Percentiles rank a stretch among this genome's conserved stretches.
phyloP scores from a whole-genome alignment of 345 rosid genomes.

The Stellera chamaejasme region DNA sequence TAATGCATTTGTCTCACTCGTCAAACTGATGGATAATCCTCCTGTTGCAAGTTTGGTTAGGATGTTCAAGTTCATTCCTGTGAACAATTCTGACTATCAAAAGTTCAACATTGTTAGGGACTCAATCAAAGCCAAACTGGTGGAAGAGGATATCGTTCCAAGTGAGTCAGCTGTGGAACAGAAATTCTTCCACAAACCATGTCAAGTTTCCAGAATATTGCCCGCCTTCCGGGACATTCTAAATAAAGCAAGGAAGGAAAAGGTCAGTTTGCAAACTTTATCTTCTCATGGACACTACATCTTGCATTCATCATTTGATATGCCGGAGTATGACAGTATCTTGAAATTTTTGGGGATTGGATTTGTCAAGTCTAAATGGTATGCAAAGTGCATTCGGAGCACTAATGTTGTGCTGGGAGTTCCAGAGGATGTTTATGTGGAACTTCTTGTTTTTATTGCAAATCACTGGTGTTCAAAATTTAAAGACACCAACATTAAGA shows the following conservation, averaged over 20 bases:
- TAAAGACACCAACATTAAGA: slow-evolving; percentile 16
- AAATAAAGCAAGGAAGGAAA: slow-evolving; percentile 36
- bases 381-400: slow-evolving; percentile 47
- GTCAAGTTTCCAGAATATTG: slow-evolving; percentile 44
- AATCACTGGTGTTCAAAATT: slow-evolving; percentile 43
- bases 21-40: slow-evolving; percentile 38
- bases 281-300: slow-evolving; percentile 48
- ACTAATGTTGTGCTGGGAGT: slow-evolving; percentile 42
- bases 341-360: slow-evolving; percentile 45
- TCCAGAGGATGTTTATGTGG: slow-evolving; percentile 36
- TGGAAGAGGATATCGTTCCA: slow-evolving; percentile 40
- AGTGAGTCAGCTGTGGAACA: slow-evolving; percentile 42
- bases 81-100: slow-evolving; percentile 22
- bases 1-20: slow-evolving; percentile 41
- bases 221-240: slow-evolving; percentile 53
- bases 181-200: slow-evolving; percentile 53
- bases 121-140: slow-evolving; percentile 25
- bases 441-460: slow-evolving; percentile 42
- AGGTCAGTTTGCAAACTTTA: slow-evolving; percentile 45
- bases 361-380: slow-evolving; percentile 42
- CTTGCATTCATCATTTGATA: slow-evolving; percentile 42
- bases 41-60: slow-evolving; percentile 39
- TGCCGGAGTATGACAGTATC: slow-evolving; percentile 19
- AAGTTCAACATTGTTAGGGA: slow-evolving; percentile 39
- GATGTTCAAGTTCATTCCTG: slow-evolving; percentile 58